Conservation (phyloP, 306 rosid genomes). For the Dryas drummondii region DNA sequence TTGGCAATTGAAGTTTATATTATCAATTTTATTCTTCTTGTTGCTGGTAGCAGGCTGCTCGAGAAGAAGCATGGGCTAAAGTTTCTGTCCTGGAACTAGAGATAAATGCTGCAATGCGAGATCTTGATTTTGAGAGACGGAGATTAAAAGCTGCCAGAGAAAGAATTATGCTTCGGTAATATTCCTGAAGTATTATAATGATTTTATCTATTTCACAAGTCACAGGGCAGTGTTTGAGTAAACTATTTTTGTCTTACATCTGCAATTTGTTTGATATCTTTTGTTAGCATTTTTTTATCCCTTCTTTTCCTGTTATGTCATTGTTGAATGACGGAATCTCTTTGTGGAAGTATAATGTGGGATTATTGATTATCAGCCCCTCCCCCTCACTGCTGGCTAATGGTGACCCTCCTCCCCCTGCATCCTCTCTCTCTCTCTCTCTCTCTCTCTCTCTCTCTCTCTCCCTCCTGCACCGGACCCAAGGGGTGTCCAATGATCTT, state of each 20-base stretch:
- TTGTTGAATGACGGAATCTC: not conserved
- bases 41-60: slow-evolving; percentile 96
- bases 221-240: not conserved
- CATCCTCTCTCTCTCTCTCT: no score
- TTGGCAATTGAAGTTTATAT: no score
- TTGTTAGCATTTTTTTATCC: not conserved
- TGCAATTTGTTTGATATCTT: not conserved
- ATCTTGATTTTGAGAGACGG: slow-evolving; percentile 84
- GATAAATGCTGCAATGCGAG: slow-evolving; percentile 81
- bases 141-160: slow-evolving; percentile 91
- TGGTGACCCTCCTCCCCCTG: no score
- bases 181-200: slow-evolving; percentile 14
- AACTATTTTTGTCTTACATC: not conserved
- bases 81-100: slow-evolving; percentile 91
- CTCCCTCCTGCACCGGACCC: no score
- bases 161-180: slow-evolving; percentile 88
- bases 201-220: not conserved
- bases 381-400: no score
- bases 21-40: slow-evolving; percentile 22
- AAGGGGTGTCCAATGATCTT: no score
- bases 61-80: slow-evolving; percentile 99
- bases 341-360: not conserved
- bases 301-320: slow-evolving; percentile 1
- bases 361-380: not conserved
- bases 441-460: no score